phyloP scores from a whole-genome alignment of 2,329 filamentous ascomycete genomes.

The Dothistroma pini region DNA sequence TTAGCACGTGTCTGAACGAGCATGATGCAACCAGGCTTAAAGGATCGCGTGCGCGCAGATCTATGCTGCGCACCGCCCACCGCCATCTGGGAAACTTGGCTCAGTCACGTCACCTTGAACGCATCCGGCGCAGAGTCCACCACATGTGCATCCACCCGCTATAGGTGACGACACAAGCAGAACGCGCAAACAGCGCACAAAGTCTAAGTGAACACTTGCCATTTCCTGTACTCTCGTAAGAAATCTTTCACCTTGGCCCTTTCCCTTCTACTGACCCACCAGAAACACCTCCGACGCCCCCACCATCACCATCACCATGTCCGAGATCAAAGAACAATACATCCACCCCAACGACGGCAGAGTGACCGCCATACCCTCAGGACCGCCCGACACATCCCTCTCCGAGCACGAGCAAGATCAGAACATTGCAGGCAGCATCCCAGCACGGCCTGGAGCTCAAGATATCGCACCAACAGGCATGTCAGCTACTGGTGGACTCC shows the following conservation, averaged over 20 bases:
- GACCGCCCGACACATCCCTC: background rate
- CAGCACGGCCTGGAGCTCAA: background rate
- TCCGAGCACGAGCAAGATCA: background rate
- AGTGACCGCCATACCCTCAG: background rate
- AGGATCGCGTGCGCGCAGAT: background rate
- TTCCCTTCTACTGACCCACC: background rate
- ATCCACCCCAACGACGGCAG: slow-evolving; percentile 2
- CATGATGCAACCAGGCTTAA: background rate
- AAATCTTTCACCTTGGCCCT: background rate
- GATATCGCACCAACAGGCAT: background rate
- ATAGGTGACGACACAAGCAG: background rate
- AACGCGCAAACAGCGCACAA: background rate
- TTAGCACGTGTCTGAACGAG: background rate
- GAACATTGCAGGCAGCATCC: background rate
- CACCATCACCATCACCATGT: background rate
- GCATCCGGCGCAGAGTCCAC: background rate
- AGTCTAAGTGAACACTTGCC: background rate
- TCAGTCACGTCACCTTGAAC: background rate
- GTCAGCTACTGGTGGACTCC: slow-evolving; percentile 1
- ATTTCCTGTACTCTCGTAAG: background rate
- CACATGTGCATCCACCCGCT: background rate
- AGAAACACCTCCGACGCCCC: background rate
- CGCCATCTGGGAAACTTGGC: background rate
- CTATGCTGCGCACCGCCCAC: background rate
- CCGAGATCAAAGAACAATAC: background rate